Percentiles rank a stretch among this genome's conserved stretches.
Conservation (phyloP, 2,329 filamentous ascomycete genomes). For the Alternaria sp. region DNA sequence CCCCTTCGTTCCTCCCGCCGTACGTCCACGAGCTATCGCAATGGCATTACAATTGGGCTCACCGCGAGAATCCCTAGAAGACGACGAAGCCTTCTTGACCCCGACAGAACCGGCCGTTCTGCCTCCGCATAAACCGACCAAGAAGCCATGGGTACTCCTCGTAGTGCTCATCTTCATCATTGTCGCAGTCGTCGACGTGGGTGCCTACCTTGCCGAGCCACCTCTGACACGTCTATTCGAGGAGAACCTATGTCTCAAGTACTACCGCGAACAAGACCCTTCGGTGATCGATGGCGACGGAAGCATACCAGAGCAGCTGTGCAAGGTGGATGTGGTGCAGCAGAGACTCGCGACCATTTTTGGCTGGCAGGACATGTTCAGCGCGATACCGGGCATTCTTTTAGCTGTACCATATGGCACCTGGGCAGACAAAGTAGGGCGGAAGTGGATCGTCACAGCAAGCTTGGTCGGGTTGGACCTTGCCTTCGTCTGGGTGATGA, state of each 20-base stretch:
- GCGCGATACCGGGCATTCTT: slow-evolving; percentile 52
- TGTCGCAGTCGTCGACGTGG: slow-evolving; percentile 55
- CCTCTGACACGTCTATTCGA: slow-evolving; percentile 58
- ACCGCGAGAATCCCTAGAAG: slow-evolving; percentile 23
- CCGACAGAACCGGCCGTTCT: slow-evolving; percentile 7
- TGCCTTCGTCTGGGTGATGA: slow-evolving; percentile 37
- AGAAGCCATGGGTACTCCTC: slow-evolving; percentile 43
- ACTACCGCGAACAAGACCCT: slow-evolving; percentile 52
- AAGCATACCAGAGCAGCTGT: slow-evolving; percentile 55
- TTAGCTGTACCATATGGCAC: slow-evolving; percentile 58
- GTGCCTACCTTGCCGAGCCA: slow-evolving; percentile 52
- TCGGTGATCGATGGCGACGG: slow-evolving; percentile 52
- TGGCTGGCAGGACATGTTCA: slow-evolving; percentile 58
- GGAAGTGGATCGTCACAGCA: slow-evolving; percentile 54
- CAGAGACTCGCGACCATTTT: slow-evolving; percentile 58
- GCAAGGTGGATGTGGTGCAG: slow-evolving; percentile 58
- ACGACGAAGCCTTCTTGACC: slow-evolving; percentile 27
- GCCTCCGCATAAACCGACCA: slow-evolving; percentile 5
- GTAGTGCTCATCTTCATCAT: slow-evolving; percentile 48
- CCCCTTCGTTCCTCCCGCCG: background rate
- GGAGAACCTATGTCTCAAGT: slow-evolving; percentile 55
- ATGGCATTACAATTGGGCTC: slow-evolving; percentile 14
- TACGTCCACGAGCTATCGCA: background rate
- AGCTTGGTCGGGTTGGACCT: slow-evolving; percentile 52
- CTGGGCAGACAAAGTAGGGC: slow-evolving; percentile 56